phyloP scores from a whole-genome alignment of 345 rosid species.

The Nasturtium officinale region DNA sequence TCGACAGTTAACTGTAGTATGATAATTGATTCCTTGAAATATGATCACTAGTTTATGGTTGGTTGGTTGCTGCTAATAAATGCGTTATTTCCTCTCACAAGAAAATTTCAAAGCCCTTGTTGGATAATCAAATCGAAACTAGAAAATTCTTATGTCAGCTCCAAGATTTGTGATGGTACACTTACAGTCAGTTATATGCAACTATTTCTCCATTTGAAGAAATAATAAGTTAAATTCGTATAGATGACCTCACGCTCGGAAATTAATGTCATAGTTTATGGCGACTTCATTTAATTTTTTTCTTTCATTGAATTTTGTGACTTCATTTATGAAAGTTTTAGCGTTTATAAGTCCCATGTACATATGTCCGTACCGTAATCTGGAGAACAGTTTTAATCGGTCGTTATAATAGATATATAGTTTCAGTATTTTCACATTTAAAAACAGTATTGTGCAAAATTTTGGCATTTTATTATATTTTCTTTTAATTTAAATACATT shows the following conservation, averaged over 20 bases:
- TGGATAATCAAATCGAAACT: conserved; percentile 31
- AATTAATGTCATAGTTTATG: conserved; percentile 10
- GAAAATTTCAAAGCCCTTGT: conserved; percentile 23
- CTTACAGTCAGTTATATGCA: not conserved
- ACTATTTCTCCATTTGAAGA: conserved; percentile 16
- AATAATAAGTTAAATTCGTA: not conserved
- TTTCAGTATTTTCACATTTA: not conserved
- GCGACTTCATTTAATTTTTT: conserved; percentile 25
- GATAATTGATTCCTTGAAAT: not conserved
- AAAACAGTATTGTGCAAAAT: accelerated
- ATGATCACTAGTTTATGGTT: conserved; percentile 17
- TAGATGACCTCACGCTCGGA: not conserved
- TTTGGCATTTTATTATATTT: not conserved
- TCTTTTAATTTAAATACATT: not conserved
- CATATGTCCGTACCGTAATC: not conserved
- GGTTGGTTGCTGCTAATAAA: conserved; percentile 28
- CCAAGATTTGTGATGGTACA: conserved; percentile 12
- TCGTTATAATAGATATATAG: conserved; percentile 17
- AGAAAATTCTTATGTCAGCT: conserved; percentile 15
- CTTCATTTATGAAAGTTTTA: conserved; percentile 26
- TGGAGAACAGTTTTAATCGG: not conserved
- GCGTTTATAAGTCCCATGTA: conserved; percentile 29
- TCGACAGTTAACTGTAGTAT: not conserved
- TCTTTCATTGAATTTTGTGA: not conserved
- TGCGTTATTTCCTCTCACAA: conserved; percentile 7